A percentile compares a stretch with the other conserved stretches of the same genome.
phyloP scores from a whole-genome alignment of 148 eudicot genomes.

The Camellia sinensis region DNA sequence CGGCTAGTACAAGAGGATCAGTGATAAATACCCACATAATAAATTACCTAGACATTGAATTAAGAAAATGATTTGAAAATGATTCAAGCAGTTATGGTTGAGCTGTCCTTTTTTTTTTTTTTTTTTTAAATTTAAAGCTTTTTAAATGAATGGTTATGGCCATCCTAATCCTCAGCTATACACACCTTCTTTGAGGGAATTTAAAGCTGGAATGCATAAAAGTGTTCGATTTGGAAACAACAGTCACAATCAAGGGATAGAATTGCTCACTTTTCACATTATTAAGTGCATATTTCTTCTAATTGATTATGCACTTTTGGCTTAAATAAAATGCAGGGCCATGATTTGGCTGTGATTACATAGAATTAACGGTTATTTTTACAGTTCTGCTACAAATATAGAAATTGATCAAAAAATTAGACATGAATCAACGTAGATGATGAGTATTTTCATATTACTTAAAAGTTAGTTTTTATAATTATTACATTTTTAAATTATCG shows the following conservation, averaged over 20 bases:
- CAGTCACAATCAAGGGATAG: constrained; percentile 5
- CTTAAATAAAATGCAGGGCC: constrained; percentile 7
- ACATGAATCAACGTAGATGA: no score
- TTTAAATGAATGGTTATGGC: constrained; percentile 9
- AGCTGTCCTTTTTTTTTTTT: constrained; percentile 12
- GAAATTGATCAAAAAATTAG: no score
- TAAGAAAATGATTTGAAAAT: background rate
- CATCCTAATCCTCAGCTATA: background rate
- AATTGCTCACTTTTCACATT: background rate
- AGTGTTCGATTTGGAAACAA: background rate
- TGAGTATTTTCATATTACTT: no score
- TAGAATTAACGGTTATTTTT: no score
- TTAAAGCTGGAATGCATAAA: constrained; percentile 15
- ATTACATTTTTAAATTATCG: no score
- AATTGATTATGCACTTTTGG: no score
- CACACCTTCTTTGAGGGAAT: background rate
- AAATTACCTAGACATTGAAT: background rate
- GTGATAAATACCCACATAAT: background rate
- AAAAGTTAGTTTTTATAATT: no score
- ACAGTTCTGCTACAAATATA: no score
- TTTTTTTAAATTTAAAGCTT: background rate
- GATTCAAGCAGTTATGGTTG: constrained; percentile 13
- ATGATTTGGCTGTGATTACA: background rate
- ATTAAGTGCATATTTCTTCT: background rate
- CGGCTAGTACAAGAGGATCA: no score